Conservation (phyloP, 192 early-diverging fungal genomes). For the Coemansia guatemalensis region DNA sequence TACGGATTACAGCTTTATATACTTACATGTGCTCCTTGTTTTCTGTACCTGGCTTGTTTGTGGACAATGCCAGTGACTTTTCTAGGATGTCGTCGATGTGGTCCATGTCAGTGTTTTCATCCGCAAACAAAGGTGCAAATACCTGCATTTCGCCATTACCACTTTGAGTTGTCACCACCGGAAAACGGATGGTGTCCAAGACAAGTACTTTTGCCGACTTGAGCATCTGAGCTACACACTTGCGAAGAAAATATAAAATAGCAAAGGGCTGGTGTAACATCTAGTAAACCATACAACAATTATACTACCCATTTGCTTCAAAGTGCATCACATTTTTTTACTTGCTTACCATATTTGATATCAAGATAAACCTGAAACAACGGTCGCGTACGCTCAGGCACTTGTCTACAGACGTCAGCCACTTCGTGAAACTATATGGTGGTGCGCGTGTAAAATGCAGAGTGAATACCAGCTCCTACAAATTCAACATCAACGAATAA, state of each 20-base stretch:
- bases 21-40: neutral
- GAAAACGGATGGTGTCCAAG: neutral
- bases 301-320: neutral
- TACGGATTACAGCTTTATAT: neutral
- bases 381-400: constrained; percentile 20
- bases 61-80: neutral
- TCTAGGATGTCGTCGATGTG: neutral
- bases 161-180: constrained; percentile 3
- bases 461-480: neutral
- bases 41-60: neutral
- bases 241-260: neutral
- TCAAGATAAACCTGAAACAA: constrained; percentile 40
- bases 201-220: neutral
- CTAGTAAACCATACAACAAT: neutral
- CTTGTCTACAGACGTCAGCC: constrained; percentile 16
- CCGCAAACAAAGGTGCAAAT: constrained; percentile 33
- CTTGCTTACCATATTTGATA: constrained; percentile 34
- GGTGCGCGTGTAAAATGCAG: too few relatives aligned
- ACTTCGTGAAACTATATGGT: constrained; percentile 33
- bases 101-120: constrained; percentile 11
- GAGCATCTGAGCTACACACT: constrained; percentile 6
- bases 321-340: neutral
- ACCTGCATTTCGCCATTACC: neutral
- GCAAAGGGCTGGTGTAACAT: neutral
- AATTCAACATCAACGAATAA: neutral